These are phyloP conservation scores for Pseudophaeomoniella oleicola DNA, from an alignment of 2,329 filamentous ascomycete species.

Conservation along the genomic window DNA sequence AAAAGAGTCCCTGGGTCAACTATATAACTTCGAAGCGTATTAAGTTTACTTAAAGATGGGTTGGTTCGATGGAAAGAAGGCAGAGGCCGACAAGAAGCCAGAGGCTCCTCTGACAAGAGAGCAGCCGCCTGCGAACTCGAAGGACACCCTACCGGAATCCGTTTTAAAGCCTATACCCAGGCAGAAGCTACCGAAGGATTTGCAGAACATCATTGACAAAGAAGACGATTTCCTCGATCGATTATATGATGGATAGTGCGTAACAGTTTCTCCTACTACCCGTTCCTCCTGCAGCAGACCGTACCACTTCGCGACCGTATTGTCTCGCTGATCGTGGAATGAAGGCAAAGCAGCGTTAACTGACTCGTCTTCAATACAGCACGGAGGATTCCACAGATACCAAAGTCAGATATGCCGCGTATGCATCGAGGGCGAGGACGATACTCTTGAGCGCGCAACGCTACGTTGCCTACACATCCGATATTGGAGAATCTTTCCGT, in stretches of 20 bases:
- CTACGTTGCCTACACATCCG: conserved; percentile 92
- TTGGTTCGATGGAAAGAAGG: conserved; percentile 1
- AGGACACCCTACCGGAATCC: conserved; percentile 7
- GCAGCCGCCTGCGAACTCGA: conserved; percentile 15
- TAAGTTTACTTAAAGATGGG: no score
- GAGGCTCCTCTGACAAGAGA: no score
- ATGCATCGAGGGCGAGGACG: conserved; percentile 71
- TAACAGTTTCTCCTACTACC: no score
- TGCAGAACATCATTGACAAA: conserved; percentile 41
- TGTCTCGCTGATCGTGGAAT: not conserved
- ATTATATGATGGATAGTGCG: conserved; percentile 65
- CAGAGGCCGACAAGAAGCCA: conserved; percentile 4
- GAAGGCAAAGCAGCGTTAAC: no score
- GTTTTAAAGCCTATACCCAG: conserved; percentile 27
- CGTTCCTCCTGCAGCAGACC: not conserved
- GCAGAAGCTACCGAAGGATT: conserved; percentile 36
- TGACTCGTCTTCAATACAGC: conserved; percentile 24
- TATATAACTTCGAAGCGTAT: no score
- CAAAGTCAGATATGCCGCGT: conserved; percentile 80
- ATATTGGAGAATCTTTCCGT: conserved; percentile 92
- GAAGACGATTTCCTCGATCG: conserved; percentile 66
- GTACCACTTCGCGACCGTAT: conserved; percentile 1
- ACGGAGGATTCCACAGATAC: conserved; percentile 69
- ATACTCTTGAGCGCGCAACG: conserved; percentile 82
- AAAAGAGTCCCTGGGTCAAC: no score